These are phyloP conservation scores for Hanseniaspora thailandica DNA, from an alignment of 805 yeast species.

Conservation along the genomic window DNA sequence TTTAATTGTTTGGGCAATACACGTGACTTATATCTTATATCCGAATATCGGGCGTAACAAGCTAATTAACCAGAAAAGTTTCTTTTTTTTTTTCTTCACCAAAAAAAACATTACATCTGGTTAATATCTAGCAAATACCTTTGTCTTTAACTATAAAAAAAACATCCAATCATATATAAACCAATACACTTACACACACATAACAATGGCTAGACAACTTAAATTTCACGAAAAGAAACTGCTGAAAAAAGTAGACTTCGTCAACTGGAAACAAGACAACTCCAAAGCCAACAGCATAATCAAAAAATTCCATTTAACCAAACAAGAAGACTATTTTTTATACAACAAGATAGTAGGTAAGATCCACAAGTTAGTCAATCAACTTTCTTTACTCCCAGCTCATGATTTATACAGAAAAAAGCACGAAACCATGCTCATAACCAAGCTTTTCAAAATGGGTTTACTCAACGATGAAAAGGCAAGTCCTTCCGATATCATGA, in stretches of 20 bases:
- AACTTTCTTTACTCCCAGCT: conserved; percentile 72
- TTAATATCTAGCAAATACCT: too few relatives aligned
- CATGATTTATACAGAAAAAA: conserved; percentile 76
- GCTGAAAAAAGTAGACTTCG: conserved; percentile 88
- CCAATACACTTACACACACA: neutral
- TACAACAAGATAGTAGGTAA: conserved; percentile 90
- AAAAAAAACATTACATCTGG: neutral
- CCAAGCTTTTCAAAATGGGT: conserved; percentile 82
- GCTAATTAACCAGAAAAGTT: neutral
- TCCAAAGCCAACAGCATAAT: conserved; percentile 95
- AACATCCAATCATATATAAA: neutral
- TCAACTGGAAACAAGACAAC: conserved; percentile 93
- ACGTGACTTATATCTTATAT: neutral
- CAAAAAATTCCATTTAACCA: conserved; percentile 86
- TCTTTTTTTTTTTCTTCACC: neutral
- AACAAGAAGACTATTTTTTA: conserved; percentile 90
- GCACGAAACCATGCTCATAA: conserved; percentile 79
- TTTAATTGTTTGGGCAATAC: too few relatives aligned
- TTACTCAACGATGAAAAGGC: conserved; percentile 39
- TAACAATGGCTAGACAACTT: conserved; percentile 65
- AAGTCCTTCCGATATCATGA: conserved; percentile 81
- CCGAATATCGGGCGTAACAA: neutral
- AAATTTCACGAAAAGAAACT: conserved; percentile 93
- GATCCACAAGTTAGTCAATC: conserved; percentile 74
- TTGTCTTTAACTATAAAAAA: neutral